Evolutionary conservation across 164 flowering plant genomes (phyloP), one percentile per base, ranked within the genome.

Genomic region (Echeveria elegans): DNA sequence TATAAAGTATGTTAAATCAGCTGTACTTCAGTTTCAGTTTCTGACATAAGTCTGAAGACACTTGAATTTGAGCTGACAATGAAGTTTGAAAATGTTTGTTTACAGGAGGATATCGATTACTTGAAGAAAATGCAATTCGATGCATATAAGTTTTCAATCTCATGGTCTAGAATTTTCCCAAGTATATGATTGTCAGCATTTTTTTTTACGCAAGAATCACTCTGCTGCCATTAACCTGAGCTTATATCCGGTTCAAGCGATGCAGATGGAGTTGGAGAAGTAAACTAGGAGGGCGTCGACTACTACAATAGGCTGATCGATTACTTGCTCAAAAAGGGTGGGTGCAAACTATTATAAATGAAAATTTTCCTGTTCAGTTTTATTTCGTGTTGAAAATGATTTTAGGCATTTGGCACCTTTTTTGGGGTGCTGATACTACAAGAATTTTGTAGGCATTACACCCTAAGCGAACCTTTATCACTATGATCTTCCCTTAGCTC

Each of bases 121-220:
- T 75, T 86, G 91, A 66, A 61, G 11, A 77, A 72, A 8, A 60
- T 84, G 63, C 79, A 80, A 70, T 81, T 85, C 31, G 88, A 84
- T 66, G 87, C 88, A 5, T 86, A 86, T 73, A 69, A 88, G 11
- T 86, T 86, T 72, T 86, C 91, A 8, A 82, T 86, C 66, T 84
- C 91, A 15, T 86, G 91, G 91, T 81, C 88, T 29, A 76, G 91
- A 68, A 81, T 86, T 67, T 86, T 84, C 70, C 88, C 91, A 73
- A 40, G 91, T 85, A 77, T 68, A 53, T 6, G 15, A 28, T 29
- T 19, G 23, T 5, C 18, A 58, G 48, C 21, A 38, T n/a, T 29
- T 63, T 16, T 12, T 26, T 7, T 41, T 10, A 0, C 1, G 2
- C 28, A 11, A 29, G 2, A 18, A 41, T 31, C 8, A n/a, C 18